Percentiles rank a stretch among this genome's conserved stretches.
phyloP scores from a whole-genome alignment of 805 yeast genomes.

The Candida bentonensis region DNA sequence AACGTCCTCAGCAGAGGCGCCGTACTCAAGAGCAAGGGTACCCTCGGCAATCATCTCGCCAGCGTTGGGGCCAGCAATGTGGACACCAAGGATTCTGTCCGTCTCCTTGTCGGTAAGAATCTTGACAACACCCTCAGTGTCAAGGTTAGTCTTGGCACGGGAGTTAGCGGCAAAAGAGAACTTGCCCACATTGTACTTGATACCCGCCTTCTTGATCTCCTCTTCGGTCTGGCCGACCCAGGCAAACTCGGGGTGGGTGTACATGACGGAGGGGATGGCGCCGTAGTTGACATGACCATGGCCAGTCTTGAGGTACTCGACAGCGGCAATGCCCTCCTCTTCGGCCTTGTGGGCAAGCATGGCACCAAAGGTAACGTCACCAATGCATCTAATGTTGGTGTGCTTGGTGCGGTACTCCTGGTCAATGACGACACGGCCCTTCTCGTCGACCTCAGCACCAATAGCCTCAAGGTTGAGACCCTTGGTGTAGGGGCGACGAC shows the following conservation, averaged over 20 bases:
- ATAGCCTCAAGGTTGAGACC: slow-evolving; percentile 80
- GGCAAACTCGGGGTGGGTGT: slow-evolving; percentile 98
- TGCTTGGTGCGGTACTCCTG: slow-evolving; percentile 82
- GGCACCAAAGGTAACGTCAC: slow-evolving; percentile 97
- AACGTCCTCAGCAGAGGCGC: slow-evolving; percentile 95
- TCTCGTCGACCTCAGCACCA: slow-evolving; percentile 82
- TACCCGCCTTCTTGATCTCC: slow-evolving; percentile 85
- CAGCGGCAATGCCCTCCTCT: slow-evolving; percentile 99
- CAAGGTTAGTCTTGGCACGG: slow-evolving; percentile 95
- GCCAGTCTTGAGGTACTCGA: slow-evolving; percentile 82
- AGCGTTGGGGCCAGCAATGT: slow-evolving; percentile 95
- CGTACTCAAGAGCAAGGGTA: slow-evolving; percentile 94
- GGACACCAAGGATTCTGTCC: slow-evolving; percentile 90
- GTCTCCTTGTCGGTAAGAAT: slow-evolving; percentile 93
- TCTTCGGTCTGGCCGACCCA: slow-evolving; percentile 98
- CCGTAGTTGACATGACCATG: slow-evolving; percentile 97
- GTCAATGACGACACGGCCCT: slow-evolving; percentile 89
- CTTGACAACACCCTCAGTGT: slow-evolving; percentile 96
- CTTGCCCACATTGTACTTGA: slow-evolving; percentile 86
- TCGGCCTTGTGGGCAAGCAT: slow-evolving; percentile 99
- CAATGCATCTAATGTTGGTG: slow-evolving; percentile 92
- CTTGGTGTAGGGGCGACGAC: slow-evolving; percentile 93
- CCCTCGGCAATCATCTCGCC: slow-evolving; percentile 99
- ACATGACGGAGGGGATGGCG: slow-evolving; percentile 97
- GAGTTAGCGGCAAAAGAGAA: slow-evolving; percentile 99